Percentiles rank a stretch among this genome's conserved stretches.
These are phyloP conservation scores for Coix lacrymajobi DNA, from an alignment of 176 grass and related monocot species.

Conservation along the genomic window DNA sequence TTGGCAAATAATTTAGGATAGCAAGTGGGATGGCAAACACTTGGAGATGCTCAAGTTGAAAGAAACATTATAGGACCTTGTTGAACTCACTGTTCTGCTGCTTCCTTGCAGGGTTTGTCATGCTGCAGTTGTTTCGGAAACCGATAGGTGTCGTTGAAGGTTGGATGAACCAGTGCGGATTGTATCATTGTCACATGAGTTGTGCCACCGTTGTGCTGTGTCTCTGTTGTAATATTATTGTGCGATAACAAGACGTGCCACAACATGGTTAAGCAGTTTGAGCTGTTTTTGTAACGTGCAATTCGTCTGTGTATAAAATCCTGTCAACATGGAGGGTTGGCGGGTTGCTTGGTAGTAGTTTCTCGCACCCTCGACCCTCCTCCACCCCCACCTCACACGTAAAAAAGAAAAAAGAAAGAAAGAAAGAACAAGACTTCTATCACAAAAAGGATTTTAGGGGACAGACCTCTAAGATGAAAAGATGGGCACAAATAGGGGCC, in stretches of 20 bases:
- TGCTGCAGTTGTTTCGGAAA: slow-evolving; percentile 56
- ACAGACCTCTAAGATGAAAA: no score
- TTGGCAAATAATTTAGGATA: no score
- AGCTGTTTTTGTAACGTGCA: neutral
- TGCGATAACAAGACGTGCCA: neutral
- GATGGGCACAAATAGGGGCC: no score
- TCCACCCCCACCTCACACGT: no score
- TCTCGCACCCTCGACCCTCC: no score
- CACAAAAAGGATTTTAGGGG: no score
- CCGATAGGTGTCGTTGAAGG: neutral
- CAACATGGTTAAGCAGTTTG: slow-evolving; percentile 15
- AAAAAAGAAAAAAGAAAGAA: no score
- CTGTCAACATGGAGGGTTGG: neutral
- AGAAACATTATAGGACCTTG: neutral
- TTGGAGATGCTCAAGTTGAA: no score
- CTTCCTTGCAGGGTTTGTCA: slow-evolving; percentile 43
- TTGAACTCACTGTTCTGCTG: neutral
- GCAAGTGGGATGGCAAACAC: no score
- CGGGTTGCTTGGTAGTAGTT: no score
- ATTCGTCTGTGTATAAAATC: neutral
- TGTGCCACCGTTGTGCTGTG: neutral
- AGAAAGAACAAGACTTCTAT: no score
- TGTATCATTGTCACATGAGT: slow-evolving; percentile 12
- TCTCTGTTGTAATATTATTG: slow-evolving; percentile 17
- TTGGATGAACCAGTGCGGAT: neutral